Percentiles rank a stretch among this genome's conserved stretches.
These are phyloP conservation scores for Russula sp. DNA, from an alignment of 768 basidiomycete species.

Conservation along the genomic window DNA sequence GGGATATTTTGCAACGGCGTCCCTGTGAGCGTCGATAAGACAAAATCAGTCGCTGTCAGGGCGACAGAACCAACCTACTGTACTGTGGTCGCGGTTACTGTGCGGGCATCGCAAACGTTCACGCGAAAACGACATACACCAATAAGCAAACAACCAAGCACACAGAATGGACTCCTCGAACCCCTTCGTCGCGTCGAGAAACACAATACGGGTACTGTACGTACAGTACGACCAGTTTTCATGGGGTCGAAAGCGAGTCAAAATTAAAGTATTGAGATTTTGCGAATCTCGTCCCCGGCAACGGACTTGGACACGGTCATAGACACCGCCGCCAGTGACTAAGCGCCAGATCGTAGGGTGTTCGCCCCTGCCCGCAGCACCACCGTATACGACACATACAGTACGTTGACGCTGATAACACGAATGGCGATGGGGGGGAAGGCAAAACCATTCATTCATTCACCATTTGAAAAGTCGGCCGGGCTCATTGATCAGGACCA, in stretches of 20 bases:
- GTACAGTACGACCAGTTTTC: too few relatives aligned
- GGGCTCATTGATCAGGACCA: not conserved
- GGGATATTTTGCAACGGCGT: not conserved
- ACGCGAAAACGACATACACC: too few relatives aligned
- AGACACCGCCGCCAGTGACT: not conserved
- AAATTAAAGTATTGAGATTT: too few relatives aligned
- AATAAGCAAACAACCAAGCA: not conserved
- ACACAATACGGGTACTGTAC: not conserved
- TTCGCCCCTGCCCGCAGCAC: too few relatives aligned
- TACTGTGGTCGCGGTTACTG: not conserved
- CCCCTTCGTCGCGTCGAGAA: not conserved
- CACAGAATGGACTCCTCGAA: not conserved
- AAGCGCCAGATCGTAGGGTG: not conserved
- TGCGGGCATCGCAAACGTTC: not conserved
- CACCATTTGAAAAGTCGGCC: constrained; percentile 1
- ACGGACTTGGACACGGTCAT: too few relatives aligned
- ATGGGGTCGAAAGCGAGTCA: too few relatives aligned
- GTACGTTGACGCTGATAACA: not conserved
- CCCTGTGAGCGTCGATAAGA: not conserved
- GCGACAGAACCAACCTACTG: not conserved
- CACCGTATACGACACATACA: too few relatives aligned
- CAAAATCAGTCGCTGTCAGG: constrained; percentile 14
- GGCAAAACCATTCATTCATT: not conserved
- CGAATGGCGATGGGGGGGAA: not conserved
- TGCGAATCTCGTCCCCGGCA: too few relatives aligned